Evolutionary conservation across 1,139 yeast genomes (phyloP).

Genomic region (Suhomyces coccinellae): DNA sequence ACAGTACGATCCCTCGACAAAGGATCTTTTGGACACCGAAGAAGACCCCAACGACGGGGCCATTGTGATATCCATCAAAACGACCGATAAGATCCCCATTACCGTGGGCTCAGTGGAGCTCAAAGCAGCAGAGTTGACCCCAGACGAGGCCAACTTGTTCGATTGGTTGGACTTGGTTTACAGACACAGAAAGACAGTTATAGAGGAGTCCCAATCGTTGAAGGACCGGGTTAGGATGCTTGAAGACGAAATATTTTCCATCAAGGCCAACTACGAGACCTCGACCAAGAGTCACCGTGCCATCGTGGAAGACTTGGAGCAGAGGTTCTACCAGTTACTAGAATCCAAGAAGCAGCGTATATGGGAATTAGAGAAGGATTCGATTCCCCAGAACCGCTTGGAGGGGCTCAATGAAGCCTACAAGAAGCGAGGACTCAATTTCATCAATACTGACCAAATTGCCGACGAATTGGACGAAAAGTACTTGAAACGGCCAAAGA

Average conservation of each 20-base stretch:
- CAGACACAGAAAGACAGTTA: slow-evolving; percentile 15
- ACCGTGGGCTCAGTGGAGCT: slow-evolving; percentile 27
- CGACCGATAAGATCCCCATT: slow-evolving; percentile 24
- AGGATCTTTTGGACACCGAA: slow-evolving; percentile 19
- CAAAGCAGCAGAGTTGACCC: slow-evolving; percentile 17
- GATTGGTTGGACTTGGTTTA: slow-evolving; percentile 30
- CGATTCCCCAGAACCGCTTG: slow-evolving; percentile 13
- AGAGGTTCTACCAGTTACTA: slow-evolving; percentile 38
- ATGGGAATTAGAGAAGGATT: slow-evolving; percentile 28
- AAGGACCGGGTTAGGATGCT: slow-evolving; percentile 4
- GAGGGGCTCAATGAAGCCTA: slow-evolving; percentile 27
- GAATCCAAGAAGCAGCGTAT: slow-evolving; percentile 40
- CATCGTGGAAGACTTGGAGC: slow-evolving; percentile 36
- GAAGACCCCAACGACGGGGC: slow-evolving; percentile 18
- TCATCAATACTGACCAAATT: slow-evolving; percentile 21
- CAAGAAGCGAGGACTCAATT: slow-evolving; percentile 21
- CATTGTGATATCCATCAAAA: slow-evolving; percentile 24
- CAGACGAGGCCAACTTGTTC: slow-evolving; percentile 23
- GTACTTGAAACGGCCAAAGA: slow-evolving; percentile 12
- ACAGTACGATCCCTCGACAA: slow-evolving; percentile 19
- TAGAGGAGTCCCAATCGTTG: slow-evolving; percentile 10
- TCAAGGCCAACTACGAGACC: slow-evolving; percentile 20
- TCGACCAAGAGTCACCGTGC: slow-evolving; percentile 26
- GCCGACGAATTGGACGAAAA: slow-evolving; percentile 22
- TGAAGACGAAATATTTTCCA: slow-evolving; percentile 14